These are phyloP conservation scores for Calonectria naviculata DNA, from an alignment of 2,329 filamentous ascomycete genomes.

Conservation along the genomic window DNA sequence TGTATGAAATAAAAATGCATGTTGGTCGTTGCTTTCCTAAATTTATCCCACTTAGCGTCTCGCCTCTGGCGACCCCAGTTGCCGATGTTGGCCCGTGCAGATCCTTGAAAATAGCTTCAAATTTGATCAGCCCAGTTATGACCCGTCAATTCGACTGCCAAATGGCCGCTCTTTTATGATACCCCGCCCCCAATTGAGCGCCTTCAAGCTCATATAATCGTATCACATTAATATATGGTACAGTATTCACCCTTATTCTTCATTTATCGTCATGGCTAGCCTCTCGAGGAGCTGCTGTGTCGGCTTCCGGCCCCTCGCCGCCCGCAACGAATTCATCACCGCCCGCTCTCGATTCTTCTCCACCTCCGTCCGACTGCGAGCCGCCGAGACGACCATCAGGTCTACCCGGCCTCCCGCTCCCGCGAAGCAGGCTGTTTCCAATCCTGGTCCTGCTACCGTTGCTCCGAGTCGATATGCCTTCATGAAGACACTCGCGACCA, in stretches of 20 bases:
- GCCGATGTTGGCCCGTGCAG: not conserved
- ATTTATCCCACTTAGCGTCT: not conserved
- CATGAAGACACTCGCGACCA: conserved; percentile 66
- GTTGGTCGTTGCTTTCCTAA: not conserved
- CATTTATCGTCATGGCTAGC: conserved; percentile 42
- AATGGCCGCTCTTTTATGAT: conserved; percentile 23
- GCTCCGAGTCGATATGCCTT: conserved; percentile 54
- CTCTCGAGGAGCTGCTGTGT: conserved; percentile 44
- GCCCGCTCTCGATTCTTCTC: conserved; percentile 43
- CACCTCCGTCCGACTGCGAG: conserved; percentile 39
- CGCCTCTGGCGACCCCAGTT: not conserved
- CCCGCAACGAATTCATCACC: conserved; percentile 35
- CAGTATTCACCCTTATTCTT: too few species aligned
- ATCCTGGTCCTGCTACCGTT: conserved; percentile 23
- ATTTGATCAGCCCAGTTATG: not conserved
- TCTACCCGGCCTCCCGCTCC: conserved; percentile 21
- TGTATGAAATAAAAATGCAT: not conserved
- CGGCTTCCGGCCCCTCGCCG: conserved; percentile 36
- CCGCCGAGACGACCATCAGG: conserved; percentile 31
- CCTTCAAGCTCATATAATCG: not conserved
- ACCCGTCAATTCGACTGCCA: not conserved
- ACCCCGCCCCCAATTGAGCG: conserved; percentile 9
- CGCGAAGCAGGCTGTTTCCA: conserved; percentile 21
- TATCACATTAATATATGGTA: not conserved
- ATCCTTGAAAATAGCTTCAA: conserved; percentile 10